These are phyloP conservation scores for Thalassiosira mediterranea DNA, from an alignment of 352 stramenopile species.

Conservation along the genomic window DNA sequence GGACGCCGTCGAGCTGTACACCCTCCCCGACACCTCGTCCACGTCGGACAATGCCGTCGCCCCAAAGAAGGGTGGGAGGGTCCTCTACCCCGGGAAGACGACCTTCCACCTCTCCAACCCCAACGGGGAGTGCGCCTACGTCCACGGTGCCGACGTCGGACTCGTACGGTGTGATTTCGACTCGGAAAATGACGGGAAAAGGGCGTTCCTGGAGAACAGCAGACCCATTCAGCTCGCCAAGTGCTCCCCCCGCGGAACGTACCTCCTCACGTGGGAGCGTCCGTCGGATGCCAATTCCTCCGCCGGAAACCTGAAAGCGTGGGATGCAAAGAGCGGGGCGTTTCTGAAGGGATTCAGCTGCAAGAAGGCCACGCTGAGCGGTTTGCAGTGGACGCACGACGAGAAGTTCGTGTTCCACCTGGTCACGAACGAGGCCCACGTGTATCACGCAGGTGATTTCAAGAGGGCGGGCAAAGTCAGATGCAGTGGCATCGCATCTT, in stretches of 20 bases:
- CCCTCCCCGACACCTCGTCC: slow-evolving; percentile 39
- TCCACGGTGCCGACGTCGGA: slow-evolving; percentile 63
- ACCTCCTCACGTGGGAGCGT: slow-evolving; percentile 80
- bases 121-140: slow-evolving; percentile 55
- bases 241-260: slow-evolving; percentile 69
- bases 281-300: slow-evolving; percentile 19
- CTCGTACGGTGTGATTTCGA: slow-evolving; percentile 49
- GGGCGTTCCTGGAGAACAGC: slow-evolving; percentile 33
- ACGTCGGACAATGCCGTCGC: slow-evolving; percentile 5
- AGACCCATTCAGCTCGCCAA: slow-evolving; percentile 62
- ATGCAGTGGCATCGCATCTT: slow-evolving; percentile 54
- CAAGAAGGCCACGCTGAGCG: slow-evolving; percentile 68
- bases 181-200: neutral
- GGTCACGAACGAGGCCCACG: slow-evolving; percentile 77
- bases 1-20: slow-evolving; percentile 66
- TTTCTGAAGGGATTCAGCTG: slow-evolving; percentile 58
- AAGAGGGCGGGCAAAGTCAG: slow-evolving; percentile 43
- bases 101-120: slow-evolving; percentile 59
- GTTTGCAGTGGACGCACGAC: slow-evolving; percentile 81
- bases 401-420: slow-evolving; percentile 73
- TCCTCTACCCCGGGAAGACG: slow-evolving; percentile 57
- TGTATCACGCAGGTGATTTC: slow-evolving; percentile 64
- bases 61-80: slow-evolving; percentile 22
- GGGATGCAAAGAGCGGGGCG: slow-evolving; percentile 44
- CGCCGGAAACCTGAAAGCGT: slow-evolving; percentile 76